A percentile compares a stretch with the other conserved stretches of the same genome.
Conservation (phyloP, 768 basidiomycete genomes). For the Nevesoporus exiguus region DNA sequence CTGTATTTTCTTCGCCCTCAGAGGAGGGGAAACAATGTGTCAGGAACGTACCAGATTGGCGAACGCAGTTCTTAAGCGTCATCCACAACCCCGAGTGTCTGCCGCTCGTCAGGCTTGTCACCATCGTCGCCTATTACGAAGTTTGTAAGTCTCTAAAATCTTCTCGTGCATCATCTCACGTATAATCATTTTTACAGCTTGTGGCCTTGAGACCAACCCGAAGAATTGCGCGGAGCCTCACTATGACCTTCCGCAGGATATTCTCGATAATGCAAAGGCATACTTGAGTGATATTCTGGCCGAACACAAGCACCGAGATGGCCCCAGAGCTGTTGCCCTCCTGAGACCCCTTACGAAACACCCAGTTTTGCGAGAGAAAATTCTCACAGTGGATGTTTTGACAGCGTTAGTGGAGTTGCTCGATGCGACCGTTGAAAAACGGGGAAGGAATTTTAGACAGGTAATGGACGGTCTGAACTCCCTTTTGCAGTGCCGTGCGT, state of each 20-base stretch:
- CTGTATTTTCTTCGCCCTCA: neutral
- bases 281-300: conserved; percentile 5
- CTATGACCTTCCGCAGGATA: neutral
- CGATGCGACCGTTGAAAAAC: conserved; percentile 2
- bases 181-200: conserved; percentile 1
- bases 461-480: conserved; percentile 23
- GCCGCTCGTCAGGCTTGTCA: conserved; percentile 19
- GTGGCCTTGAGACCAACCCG: neutral
- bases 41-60: conserved; percentile 14
- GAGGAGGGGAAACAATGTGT: conserved; percentile 22
- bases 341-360: conserved; percentile 21
- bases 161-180: no score
- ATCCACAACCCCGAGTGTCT: conserved; percentile 11
- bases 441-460: conserved; percentile 10
- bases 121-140: conserved; percentile 22
- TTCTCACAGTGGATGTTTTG: conserved; percentile 18
- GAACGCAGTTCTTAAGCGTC: conserved; percentile 5
- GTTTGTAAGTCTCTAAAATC: conserved; percentile 11
- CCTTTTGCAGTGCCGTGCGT: conserved; percentile 19
- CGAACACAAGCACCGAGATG: conserved; percentile 15
- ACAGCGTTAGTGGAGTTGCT: conserved; percentile 10
- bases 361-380: conserved; percentile 8
- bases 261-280: conserved; percentile 15
- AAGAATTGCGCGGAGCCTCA: neutral
- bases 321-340: conserved; percentile 17